Evolutionary conservation across 495 filamentous ascomycete species (phyloP).

Genomic region (Penicillium angulare): DNA sequence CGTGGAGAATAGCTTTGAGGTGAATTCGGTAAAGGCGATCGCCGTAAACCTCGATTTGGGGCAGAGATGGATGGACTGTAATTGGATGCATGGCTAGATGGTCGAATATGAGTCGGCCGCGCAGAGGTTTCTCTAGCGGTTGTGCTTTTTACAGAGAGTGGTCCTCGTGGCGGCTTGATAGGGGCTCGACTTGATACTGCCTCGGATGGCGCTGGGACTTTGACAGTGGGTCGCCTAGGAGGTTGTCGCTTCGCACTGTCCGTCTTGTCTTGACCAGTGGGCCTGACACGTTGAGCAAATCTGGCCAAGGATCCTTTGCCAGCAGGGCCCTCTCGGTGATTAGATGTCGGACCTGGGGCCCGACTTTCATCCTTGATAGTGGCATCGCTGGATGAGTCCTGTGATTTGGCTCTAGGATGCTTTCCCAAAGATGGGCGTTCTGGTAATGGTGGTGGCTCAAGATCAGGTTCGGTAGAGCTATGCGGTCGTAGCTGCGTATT

Average conservation of each 20-base stretch:
- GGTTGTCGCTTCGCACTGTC: slow-evolving; percentile 23
- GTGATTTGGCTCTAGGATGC: neutral
- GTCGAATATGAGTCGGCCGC: slow-evolving; percentile 7
- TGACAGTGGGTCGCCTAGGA: slow-evolving; percentile 19
- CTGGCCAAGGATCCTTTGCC: slow-evolving; percentile 32
- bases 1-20: slow-evolving; percentile 21
- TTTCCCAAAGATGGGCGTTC: too few relatives aligned
- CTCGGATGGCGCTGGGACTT: slow-evolving; percentile 7
- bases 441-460: neutral
- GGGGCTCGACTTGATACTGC: slow-evolving; percentile 9
- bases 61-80: slow-evolving; percentile 21
- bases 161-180: slow-evolving; percentile 17
- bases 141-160: slow-evolving; percentile 21
- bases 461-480: neutral
- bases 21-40: slow-evolving; percentile 33
- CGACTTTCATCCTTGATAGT: neutral
- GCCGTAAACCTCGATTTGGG: slow-evolving; percentile 41
- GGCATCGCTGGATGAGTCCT: slow-evolving; percentile 1
- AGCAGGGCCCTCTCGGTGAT: slow-evolving; percentile 17
- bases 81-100: slow-evolving; percentile 9
- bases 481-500: slow-evolving; percentile 37
- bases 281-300: slow-evolving; percentile 38
- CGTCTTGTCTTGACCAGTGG: slow-evolving; percentile 22
- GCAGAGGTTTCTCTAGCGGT: slow-evolving; percentile 15
- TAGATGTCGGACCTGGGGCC: neutral